Conservation (phyloP, 139 green algal species). For the Tetraselmis striata region DNA sequence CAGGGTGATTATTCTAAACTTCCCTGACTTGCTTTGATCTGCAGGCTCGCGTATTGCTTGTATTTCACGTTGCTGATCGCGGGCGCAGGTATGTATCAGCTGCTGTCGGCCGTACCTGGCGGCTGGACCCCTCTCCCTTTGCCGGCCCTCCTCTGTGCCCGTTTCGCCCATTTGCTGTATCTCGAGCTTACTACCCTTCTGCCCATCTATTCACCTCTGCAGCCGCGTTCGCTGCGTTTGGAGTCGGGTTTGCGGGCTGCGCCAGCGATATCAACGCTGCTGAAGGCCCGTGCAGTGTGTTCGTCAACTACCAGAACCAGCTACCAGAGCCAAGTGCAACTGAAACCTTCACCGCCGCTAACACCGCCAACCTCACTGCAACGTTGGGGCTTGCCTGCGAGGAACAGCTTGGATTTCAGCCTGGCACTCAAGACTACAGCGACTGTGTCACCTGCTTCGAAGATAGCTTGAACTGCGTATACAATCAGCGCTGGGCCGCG, state of each 20-base stretch:
- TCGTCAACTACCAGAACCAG: neutral
- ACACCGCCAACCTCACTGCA: neutral
- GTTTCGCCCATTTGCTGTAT: too few species aligned
- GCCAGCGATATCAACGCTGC: neutral
- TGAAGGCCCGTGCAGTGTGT: neutral
- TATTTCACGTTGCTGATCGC: neutral
- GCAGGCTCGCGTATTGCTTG: neutral
- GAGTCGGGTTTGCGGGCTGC: neutral
- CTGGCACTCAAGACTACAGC: neutral
- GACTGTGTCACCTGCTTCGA: neutral
- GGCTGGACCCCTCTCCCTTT: neutral
- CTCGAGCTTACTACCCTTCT: neutral
- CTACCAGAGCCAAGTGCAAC: neutral
- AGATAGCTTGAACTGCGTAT: neutral
- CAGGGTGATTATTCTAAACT: too few species aligned
- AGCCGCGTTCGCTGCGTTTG: neutral
- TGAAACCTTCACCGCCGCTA: neutral
- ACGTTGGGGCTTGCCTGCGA: neutral
- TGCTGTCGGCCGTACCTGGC: too few species aligned
- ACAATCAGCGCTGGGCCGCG: neutral
- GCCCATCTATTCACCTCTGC: neutral
- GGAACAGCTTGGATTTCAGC: neutral
- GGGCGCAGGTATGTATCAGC: neutral
- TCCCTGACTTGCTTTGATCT: too few species aligned
- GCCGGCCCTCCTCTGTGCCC: neutral